Percentiles rank a stretch among this genome's conserved stretches.
Conservation (phyloP, 148 eudicot species). For the Chenopodium formosanum region DNA sequence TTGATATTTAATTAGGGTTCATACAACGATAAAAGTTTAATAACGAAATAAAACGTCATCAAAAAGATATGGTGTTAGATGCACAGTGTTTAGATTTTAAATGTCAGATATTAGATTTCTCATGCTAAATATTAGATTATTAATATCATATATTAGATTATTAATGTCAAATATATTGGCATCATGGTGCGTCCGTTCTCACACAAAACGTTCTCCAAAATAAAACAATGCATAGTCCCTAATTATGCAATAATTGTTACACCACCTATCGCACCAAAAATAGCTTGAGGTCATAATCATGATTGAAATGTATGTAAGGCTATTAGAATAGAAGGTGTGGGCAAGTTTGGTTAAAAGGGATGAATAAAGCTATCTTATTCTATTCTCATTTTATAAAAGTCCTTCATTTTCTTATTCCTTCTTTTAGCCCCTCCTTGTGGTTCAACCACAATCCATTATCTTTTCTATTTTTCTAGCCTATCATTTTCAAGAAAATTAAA, state of each 20-base stretch:
- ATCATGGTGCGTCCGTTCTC: no score
- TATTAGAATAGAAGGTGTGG: slow-evolving; percentile 1
- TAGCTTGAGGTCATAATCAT: not conserved
- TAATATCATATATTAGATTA: no score
- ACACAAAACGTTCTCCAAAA: no score
- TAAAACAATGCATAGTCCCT: no score
- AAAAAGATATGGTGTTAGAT: no score
- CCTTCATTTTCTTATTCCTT: slow-evolving; percentile 18
- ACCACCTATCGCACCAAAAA: slow-evolving; percentile 1
- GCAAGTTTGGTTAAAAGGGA: slow-evolving; percentile 7
- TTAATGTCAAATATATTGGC: no score
- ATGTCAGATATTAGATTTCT: no score
- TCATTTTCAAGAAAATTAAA: slow-evolving; percentile 6
- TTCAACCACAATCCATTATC: slow-evolving; percentile 5
- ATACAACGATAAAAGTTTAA: no score
- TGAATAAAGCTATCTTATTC: not conserved
- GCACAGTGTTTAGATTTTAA: no score
- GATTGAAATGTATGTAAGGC: not conserved
- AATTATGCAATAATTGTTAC: not conserved
- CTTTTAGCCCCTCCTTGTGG: slow-evolving; percentile 2
- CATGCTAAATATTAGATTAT: no score
- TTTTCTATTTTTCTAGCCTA: not conserved
- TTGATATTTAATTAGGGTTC: no score
- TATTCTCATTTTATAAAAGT: slow-evolving; percentile 14
- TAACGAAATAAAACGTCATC: no score